Percentiles rank a stretch among this genome's conserved stretches.
Conservation (phyloP, 2,329 filamentous ascomycete genomes). For the Pyricularia sp. region DNA sequence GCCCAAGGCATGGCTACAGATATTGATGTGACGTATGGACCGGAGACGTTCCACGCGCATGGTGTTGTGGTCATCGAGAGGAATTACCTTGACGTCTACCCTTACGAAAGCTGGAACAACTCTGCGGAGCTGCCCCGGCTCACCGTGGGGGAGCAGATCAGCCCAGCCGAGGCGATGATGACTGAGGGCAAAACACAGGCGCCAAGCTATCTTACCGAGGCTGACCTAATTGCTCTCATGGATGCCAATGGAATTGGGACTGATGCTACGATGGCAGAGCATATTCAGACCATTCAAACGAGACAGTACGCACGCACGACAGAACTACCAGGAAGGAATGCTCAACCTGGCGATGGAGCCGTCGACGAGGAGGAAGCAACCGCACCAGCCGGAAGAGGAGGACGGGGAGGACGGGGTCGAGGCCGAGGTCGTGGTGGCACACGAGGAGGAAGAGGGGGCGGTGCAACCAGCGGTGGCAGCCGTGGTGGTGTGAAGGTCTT, state of each 20-base stretch:
- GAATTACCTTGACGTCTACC: constrained; percentile 92
- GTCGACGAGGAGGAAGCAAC: constrained; percentile 7
- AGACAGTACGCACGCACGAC: constrained; percentile 70
- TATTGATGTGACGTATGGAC: constrained; percentile 74
- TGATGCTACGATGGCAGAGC: constrained; percentile 97
- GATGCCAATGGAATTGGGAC: constrained; percentile 98
- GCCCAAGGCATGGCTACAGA: constrained; percentile 80
- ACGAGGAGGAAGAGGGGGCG: constrained; percentile 32
- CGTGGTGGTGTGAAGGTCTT: constrained; percentile 65
- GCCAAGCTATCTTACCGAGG: constrained; percentile 84
- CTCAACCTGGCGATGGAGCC: background rate
- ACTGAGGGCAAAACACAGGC: constrained; percentile 82
- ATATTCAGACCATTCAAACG: constrained; percentile 92
- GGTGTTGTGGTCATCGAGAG: constrained; percentile 78
- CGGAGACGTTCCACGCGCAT: constrained; percentile 72
- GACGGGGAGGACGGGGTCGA: constrained; percentile 26
- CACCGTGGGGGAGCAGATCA: constrained; percentile 68
- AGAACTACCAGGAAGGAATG: constrained; percentile 21
- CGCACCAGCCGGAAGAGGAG: constrained; percentile 7
- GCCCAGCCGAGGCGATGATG: constrained; percentile 82
- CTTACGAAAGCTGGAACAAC: constrained; percentile 94
- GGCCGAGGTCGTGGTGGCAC: constrained; percentile 26
- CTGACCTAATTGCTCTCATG: constrained; percentile 93
- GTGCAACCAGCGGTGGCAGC: constrained; percentile 31
- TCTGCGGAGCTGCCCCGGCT: constrained; percentile 76